Conservation (phyloP, 345 rosid species). For the Combretum micranthum region DNA sequence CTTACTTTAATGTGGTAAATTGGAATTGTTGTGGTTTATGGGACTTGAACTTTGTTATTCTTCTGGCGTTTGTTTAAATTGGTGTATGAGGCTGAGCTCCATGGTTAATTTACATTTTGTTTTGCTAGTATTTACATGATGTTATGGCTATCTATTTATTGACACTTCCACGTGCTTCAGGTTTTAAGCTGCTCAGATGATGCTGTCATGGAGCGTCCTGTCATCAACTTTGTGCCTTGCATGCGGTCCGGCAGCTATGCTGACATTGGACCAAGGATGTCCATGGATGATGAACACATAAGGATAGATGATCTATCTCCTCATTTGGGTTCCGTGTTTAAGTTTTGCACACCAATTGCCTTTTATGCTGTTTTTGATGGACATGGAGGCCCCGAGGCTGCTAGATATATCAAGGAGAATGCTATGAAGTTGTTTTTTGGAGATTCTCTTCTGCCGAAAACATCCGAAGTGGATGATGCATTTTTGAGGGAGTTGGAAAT, state of each 20-base stretch:
- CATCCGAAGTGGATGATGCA: conserved; percentile 5
- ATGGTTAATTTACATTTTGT: neutral
- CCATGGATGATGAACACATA: conserved; percentile 13
- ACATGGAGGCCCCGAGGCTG: conserved; percentile 12
- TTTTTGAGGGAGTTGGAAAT: conserved; percentile 3
- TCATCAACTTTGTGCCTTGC: conserved; percentile 1
- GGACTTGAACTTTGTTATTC: too few species aligned
- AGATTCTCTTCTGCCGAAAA: conserved; percentile 2
- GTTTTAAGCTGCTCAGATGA: neutral
- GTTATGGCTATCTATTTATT: neutral
- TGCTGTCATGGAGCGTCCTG: conserved; percentile 1
- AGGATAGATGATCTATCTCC: conserved; percentile 10
- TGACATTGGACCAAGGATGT: conserved; percentile 7
- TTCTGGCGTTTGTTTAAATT: too few species aligned
- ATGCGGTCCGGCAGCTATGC: conserved; percentile 11
- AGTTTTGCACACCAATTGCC: conserved; percentile 9
- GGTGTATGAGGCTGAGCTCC: too few species aligned
- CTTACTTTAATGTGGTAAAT: too few species aligned
- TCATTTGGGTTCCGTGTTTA: neutral
- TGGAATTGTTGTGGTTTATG: too few species aligned
- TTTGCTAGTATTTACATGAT: neutral
- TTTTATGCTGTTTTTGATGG: conserved; percentile 16
- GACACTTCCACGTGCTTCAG: neutral
- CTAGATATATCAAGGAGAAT: conserved; percentile 1
- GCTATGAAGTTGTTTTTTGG: conserved; percentile 10